phyloP scores from a whole-genome alignment of 2,329 filamentous ascomycete species.

The Myriosclerotinia curreyana region DNA sequence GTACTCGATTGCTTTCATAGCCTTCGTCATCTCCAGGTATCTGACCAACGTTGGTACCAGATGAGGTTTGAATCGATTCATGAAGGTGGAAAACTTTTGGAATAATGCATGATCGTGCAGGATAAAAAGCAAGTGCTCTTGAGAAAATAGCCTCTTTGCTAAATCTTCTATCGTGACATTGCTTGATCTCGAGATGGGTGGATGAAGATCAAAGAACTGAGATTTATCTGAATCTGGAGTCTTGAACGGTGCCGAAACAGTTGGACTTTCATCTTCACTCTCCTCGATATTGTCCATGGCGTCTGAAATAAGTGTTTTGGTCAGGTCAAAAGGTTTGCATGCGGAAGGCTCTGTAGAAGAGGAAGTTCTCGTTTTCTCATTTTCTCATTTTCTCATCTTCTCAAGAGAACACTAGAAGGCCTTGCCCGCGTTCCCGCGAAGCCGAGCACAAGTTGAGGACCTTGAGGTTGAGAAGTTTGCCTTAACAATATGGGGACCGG shows the following conservation, averaged over 20 bases:
- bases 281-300: neutral
- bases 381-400: too few species aligned
- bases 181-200: neutral
- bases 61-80: constrained; percentile 29
- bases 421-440: too few species aligned
- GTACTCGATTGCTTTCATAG: constrained; percentile 33
- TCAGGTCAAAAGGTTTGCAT: neutral
- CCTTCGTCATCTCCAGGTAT: constrained; percentile 32
- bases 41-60: constrained; percentile 16
- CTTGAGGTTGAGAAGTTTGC: too few species aligned
- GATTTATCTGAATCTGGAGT: neutral
- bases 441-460: too few species aligned
- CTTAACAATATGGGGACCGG: too few species aligned
- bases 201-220: neutral
- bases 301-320: neutral
- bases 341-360: neutral
- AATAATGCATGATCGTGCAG: constrained; percentile 27
- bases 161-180: constrained; percentile 26
- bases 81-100: constrained; percentile 28
- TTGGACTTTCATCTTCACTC: neutral
- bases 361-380: too few species aligned
- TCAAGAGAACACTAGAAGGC: too few species aligned
- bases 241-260: neutral
- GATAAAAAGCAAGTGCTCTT: constrained; percentile 30
- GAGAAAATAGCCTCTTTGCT: constrained; percentile 24